Evolutionary conservation across 2,329 filamentous ascomycete species (phyloP).

Genomic region (Colletotrichum sp.): DNA sequence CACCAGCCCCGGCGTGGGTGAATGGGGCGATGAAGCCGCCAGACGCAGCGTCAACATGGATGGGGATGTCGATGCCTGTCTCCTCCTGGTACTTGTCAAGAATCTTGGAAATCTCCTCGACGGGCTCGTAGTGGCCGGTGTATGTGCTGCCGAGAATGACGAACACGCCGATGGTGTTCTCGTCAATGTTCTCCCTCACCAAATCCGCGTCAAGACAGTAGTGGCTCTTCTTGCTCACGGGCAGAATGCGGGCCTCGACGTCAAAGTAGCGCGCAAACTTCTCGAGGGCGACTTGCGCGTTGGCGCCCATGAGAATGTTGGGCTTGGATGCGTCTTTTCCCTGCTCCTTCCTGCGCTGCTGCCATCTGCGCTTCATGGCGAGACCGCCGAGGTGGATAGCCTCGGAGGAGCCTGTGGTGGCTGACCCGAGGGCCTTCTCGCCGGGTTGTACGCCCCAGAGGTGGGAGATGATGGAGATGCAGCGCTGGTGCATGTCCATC

Average conservation of each 20-base stretch:
- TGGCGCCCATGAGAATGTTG: slow-evolving; percentile 78
- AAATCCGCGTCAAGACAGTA: slow-evolving; percentile 68
- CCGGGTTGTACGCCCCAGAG: slow-evolving; percentile 67
- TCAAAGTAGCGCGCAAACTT: slow-evolving; percentile 79
- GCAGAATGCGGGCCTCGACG: slow-evolving; percentile 70
- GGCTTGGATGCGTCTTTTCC: slow-evolving; percentile 69
- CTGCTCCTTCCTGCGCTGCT: slow-evolving; percentile 62
- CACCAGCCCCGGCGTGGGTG: slow-evolving; percentile 56
- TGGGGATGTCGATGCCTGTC: slow-evolving; percentile 69
- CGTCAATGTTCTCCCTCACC: slow-evolving; percentile 71
- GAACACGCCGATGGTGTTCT: slow-evolving; percentile 80
- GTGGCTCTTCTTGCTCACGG: slow-evolving; percentile 64
- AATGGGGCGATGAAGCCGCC: slow-evolving; percentile 69
- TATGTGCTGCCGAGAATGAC: slow-evolving; percentile 76
- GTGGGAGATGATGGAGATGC: slow-evolving; percentile 71
- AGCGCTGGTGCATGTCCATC: slow-evolving; percentile 67
- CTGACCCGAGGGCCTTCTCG: slow-evolving; percentile 70
- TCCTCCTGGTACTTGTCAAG: slow-evolving; percentile 67
- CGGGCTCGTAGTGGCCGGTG: slow-evolving; percentile 76
- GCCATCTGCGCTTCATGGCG: slow-evolving; percentile 79
- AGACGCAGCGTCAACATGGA: slow-evolving; percentile 68
- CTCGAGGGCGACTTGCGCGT: slow-evolving; percentile 75
- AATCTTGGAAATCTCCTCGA: slow-evolving; percentile 70
- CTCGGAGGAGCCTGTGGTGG: slow-evolving; percentile 74
- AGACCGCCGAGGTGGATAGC: slow-evolving; percentile 74